Evolutionary conservation across 2,329 filamentous ascomycete species (phyloP).

Genomic region (Monosporascus sp.): DNA sequence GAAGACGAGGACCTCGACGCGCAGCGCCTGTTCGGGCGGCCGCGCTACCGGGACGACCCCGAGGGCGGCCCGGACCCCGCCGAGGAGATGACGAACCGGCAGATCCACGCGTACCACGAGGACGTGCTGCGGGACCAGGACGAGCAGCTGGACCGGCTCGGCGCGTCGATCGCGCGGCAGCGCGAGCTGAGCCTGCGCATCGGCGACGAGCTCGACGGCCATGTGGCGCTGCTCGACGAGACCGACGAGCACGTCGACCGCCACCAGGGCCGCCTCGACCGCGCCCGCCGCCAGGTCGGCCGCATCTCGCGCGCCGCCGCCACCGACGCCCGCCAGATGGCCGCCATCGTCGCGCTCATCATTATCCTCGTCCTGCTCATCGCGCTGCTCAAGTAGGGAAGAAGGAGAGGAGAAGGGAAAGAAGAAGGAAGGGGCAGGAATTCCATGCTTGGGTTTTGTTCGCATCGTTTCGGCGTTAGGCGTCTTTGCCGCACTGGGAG

Average conservation of each 20-base stretch:
- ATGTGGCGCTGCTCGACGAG: conserved; percentile 84
- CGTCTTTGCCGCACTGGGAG: neutral
- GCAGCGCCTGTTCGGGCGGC: conserved; percentile 38
- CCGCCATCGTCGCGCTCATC: conserved; percentile 74
- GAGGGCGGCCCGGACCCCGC: conserved; percentile 31
- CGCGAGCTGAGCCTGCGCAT: conserved; percentile 93
- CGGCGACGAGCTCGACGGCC: conserved; percentile 88
- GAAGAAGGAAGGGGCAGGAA: neutral
- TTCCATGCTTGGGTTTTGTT: neutral
- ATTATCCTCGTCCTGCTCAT: conserved; percentile 78
- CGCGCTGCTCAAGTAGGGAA: conserved; percentile 63
- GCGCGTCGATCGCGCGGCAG: conserved; percentile 82
- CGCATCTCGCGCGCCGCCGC: conserved; percentile 64
- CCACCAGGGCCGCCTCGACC: conserved; percentile 69
- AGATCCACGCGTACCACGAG: conserved; percentile 80
- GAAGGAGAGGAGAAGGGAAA: neutral
- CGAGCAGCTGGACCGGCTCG: conserved; percentile 81
- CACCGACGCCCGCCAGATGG: conserved; percentile 83
- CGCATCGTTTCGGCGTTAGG: neutral
- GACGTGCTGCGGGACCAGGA: conserved; percentile 85
- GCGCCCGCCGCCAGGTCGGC: conserved; percentile 67
- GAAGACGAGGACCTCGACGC: conserved; percentile 40
- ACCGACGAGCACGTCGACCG: conserved; percentile 78
- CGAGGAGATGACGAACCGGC: conserved; percentile 64
- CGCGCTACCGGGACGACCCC: conserved; percentile 66